phyloP scores from a whole-genome alignment of 148 eudicot species.

The Fagopyrum esculentum region DNA sequence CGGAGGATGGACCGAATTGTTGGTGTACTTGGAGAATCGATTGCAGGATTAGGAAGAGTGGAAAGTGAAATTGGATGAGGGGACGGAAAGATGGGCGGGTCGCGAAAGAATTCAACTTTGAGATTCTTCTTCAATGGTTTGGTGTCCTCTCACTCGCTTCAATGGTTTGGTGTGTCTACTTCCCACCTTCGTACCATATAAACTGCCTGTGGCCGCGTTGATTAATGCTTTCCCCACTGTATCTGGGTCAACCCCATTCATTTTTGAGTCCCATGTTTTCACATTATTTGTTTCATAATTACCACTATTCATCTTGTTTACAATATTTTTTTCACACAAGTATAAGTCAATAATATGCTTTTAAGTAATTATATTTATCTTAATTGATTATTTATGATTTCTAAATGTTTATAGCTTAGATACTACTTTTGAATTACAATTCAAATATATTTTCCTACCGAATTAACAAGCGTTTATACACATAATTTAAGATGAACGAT shows the following conservation, averaged over 20 bases:
- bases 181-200: neutral
- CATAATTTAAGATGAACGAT: too few species aligned
- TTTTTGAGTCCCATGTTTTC: neutral
- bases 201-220: neutral
- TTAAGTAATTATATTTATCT: too few species aligned
- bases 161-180: neutral
- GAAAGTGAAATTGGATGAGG: neutral
- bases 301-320: too few species aligned
- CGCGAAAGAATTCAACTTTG: neutral
- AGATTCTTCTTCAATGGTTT: neutral
- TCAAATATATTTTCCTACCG: too few species aligned
- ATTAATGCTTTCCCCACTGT: neutral
- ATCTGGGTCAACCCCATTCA: neutral
- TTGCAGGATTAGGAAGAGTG: neutral
- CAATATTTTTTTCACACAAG: too few species aligned
- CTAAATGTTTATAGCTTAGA: too few species aligned
- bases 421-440: too few species aligned
- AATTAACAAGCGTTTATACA: too few species aligned
- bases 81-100: neutral
- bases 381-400: too few species aligned
- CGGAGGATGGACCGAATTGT: neutral
- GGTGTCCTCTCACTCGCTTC: neutral
- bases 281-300: too few species aligned
- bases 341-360: too few species aligned
- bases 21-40: neutral